A percentile compares a stretch with the other conserved stretches of the same genome.
Conservation (phyloP, 345 rosid species). For the Dipteronia dyeriana region DNA sequence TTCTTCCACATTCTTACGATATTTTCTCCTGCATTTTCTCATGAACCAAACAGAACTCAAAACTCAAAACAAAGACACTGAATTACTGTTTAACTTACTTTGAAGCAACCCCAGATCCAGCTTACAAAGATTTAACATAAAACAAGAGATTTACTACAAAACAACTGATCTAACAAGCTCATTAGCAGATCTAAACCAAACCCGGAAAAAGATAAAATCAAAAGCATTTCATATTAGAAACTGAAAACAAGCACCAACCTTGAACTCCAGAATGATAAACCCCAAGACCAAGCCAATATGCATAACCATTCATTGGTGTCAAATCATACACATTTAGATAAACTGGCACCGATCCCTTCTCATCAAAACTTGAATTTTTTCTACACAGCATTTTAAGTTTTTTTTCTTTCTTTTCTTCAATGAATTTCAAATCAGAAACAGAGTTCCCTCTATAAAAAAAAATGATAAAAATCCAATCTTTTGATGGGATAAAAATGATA, state of each 20-base stretch:
- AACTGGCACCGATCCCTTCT: slow-evolving; percentile 83
- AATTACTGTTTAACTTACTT: neutral
- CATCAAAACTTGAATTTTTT: slow-evolving; percentile 46
- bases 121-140: neutral
- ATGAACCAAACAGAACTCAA: slow-evolving; percentile 18
- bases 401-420: no score
- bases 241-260: slow-evolving; percentile 49
- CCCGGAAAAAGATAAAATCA: neutral
- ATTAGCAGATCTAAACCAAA: slow-evolving; percentile 15
- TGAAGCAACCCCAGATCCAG: slow-evolving; percentile 11
- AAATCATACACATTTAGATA: slow-evolving; percentile 95
- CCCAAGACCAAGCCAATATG: slow-evolving; percentile 97
- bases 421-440: neutral
- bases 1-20: neutral
- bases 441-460: neutral
- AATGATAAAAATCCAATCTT: neutral
- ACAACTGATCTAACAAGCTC: slow-evolving; percentile 7
- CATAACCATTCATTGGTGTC: slow-evolving; percentile 91
- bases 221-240: neutral
- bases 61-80: neutral
- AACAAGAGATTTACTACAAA: neutral
- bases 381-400: slow-evolving; percentile 63
- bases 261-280: slow-evolving; percentile 97
- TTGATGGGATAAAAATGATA: neutral
- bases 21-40: slow-evolving; percentile 20